A percentile compares a stretch with the other conserved stretches of the same genome.
These are phyloP conservation scores for Paecilomyces fulvus DNA, from an alignment of 2,329 filamentous ascomycete species.

Conservation along the genomic window DNA sequence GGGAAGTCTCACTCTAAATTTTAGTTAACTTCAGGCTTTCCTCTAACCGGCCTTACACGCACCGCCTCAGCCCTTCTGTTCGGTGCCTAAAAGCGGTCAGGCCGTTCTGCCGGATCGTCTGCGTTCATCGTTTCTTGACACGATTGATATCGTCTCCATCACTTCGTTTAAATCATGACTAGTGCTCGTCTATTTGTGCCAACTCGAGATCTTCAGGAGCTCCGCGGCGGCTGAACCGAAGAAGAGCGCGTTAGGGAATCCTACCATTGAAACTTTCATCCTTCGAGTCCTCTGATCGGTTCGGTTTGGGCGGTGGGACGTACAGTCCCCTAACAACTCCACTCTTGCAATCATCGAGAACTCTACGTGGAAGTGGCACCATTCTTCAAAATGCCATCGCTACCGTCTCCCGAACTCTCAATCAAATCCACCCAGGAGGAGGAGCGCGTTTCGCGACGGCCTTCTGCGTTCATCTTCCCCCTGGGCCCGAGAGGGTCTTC, in stretches of 20 bases:
- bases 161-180: constrained; percentile 15
- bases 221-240: constrained; percentile 18
- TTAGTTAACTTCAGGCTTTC: too few species aligned
- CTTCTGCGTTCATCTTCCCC: background rate
- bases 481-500: constrained; percentile 10
- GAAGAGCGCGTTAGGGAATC: too few species aligned
- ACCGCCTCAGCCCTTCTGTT: background rate
- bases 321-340: too few species aligned
- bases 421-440: constrained; percentile 2
- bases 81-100: background rate
- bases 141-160: background rate
- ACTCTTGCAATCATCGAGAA: too few species aligned
- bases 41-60: background rate
- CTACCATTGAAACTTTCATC: too few species aligned
- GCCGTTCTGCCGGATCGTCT: background rate
- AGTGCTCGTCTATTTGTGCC: constrained; percentile 13
- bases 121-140: background rate
- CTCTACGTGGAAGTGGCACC: background rate
- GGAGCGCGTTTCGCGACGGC: background rate
- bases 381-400: constrained; percentile 1
- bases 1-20: background rate
- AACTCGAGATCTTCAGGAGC: constrained; percentile 18
- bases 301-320: too few species aligned
- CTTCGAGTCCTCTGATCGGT: too few species aligned
- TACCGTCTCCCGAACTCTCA: constrained; percentile 4